phyloP scores from a whole-genome alignment of 2,329 filamentous ascomycete genomes.

The Ceratocystis smalleyi region DNA sequence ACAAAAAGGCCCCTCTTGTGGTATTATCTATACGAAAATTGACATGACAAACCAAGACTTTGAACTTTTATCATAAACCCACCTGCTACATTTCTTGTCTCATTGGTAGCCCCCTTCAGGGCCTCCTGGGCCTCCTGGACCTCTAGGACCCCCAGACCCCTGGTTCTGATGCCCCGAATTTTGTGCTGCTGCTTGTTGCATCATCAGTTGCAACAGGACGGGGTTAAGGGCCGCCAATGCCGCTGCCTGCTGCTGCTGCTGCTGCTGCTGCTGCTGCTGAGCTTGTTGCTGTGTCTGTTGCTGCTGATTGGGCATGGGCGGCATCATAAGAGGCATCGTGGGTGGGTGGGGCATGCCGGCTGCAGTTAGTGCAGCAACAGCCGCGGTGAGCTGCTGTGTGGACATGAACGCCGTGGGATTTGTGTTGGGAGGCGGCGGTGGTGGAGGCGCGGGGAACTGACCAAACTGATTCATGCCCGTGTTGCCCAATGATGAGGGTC shows the following conservation, averaged over 20 bases:
- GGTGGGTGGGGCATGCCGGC: neutral
- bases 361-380: neutral
- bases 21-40: too few relatives aligned
- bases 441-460: conserved; percentile 5
- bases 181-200: conserved; percentile 4
- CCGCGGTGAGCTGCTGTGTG: neutral
- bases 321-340: neutral
- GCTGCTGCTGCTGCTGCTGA: conserved; percentile 24
- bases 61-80: too few relatives aligned
- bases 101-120: neutral
- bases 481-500: neutral
- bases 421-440: conserved; percentile 10
- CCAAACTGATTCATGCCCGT: neutral
- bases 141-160: neutral
- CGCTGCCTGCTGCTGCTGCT: conserved; percentile 11
- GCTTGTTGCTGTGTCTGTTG: conserved; percentile 3
- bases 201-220: conserved; percentile 6
- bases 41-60: too few relatives aligned
- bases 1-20: too few relatives aligned
- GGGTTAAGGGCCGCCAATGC: conserved; percentile 11
- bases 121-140: neutral
- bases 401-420: conserved; percentile 6
- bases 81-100: neutral
- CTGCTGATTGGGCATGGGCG: conserved; percentile 18
- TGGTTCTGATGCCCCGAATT: neutral